Conservation (phyloP, 257 asterid genomes). For the Hygrophila difformis region DNA sequence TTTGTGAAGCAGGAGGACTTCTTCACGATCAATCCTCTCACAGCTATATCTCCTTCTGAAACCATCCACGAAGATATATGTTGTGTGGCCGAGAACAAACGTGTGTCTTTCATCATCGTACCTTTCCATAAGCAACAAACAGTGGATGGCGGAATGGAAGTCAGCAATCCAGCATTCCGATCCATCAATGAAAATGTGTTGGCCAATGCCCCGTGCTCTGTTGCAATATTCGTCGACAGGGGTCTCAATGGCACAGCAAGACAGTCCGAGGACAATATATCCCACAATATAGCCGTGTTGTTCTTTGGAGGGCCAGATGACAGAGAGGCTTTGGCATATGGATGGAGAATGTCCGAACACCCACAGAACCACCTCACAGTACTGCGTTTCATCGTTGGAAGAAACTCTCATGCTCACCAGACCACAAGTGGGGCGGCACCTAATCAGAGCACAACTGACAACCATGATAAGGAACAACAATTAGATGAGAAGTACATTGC, state of each 20-base stretch:
- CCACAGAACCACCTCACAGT: constrained; percentile 53
- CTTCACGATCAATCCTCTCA: constrained; percentile 63
- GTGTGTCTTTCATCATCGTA: constrained; percentile 52
- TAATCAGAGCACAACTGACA: no score
- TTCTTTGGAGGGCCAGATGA: constrained; percentile 93
- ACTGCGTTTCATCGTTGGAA: constrained; percentile 44
- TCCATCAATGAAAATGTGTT: constrained; percentile 69
- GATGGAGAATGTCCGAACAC: constrained; percentile 65
- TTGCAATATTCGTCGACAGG: constrained; percentile 83
- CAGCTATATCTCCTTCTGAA: constrained; percentile 87
- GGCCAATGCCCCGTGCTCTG: constrained; percentile 74
- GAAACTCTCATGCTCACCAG: no score
- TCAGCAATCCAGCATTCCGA: constrained; percentile 59
- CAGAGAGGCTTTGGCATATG: constrained; percentile 76
- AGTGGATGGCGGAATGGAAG: constrained; percentile 92
- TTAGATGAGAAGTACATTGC: constrained; percentile 55
- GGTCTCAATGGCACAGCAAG: constrained; percentile 70
- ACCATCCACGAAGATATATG: constrained; percentile 93
- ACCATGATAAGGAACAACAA: constrained; percentile 30
- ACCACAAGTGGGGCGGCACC: no score
- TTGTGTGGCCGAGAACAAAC: constrained; percentile 71
- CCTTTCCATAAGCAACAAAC: constrained; percentile 96
- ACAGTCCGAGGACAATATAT: constrained; percentile 34
- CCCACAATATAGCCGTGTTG: constrained; percentile 50
- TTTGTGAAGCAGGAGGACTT: constrained; percentile 54